These are phyloP conservation scores for Geranium rotundifolium DNA, from an alignment of 345 rosid genomes.

Conservation along the genomic window DNA sequence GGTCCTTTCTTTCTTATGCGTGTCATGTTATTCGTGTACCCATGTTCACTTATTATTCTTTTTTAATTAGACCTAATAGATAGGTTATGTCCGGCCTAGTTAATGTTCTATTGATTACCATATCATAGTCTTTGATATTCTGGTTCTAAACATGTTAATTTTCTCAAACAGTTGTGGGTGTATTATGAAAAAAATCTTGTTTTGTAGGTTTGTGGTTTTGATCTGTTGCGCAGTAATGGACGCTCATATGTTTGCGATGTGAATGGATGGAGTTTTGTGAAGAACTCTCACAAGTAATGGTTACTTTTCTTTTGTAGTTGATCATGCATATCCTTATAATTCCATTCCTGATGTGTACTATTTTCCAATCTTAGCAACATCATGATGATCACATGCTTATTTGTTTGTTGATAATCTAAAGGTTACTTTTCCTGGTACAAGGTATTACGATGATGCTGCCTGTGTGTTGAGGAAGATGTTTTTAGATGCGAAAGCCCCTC, in stretches of 20 bases:
- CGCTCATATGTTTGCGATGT: constrained; percentile 97
- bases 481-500: constrained; percentile 98
- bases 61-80: background rate
- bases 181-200: background rate
- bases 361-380: background rate
- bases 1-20: background rate
- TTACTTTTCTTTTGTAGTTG: constrained; percentile 1
- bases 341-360: too few relatives aligned
- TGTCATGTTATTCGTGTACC: background rate
- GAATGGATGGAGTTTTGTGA: constrained; percentile 99
- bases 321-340: background rate
- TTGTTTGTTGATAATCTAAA: background rate
- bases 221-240: constrained; percentile 96
- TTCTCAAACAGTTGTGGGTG: background rate
- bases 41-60: background rate
- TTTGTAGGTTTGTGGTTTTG: constrained; percentile 95
- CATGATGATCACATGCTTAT: background rate
- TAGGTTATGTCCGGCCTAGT: background rate
- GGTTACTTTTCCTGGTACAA: constrained; percentile 16
- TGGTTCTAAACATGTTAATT: background rate
- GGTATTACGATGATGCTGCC: constrained; percentile 98
- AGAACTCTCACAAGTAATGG: constrained; percentile 91
- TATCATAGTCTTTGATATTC: constrained; percentile 2
- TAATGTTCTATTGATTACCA: background rate
- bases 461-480: constrained; percentile 93